A percentile compares a stretch with the other conserved stretches of the same genome.
These are phyloP conservation scores for Ceratocystiopsis sp. DNA, from an alignment of 2,329 filamentous ascomycete species.

Conservation along the genomic window DNA sequence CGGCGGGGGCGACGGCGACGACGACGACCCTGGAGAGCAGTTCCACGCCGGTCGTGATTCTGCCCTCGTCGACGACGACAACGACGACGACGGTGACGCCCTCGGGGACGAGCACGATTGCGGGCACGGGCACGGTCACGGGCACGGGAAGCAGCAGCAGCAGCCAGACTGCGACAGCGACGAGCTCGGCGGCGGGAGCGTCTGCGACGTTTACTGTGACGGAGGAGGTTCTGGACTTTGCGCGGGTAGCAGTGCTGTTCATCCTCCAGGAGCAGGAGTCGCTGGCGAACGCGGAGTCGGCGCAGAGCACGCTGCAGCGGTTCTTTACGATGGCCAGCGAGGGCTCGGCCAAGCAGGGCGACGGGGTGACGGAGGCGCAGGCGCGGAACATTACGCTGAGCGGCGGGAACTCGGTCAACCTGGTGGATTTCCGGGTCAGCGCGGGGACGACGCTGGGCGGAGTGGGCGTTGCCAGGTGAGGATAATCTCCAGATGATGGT, in stretches of 20 bases:
- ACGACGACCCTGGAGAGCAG: constrained; percentile 13
- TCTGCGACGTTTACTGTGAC: constrained; percentile 29
- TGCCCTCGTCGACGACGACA: constrained; percentile 10
- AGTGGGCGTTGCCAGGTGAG: not conserved
- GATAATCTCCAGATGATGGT: no score
- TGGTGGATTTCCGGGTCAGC: constrained; percentile 21
- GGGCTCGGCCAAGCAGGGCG: not conserved
- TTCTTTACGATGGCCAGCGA: constrained; percentile 30
- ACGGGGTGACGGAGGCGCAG: constrained; percentile 13
- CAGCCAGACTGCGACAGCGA: constrained; percentile 9
- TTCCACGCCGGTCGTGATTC: constrained; percentile 10
- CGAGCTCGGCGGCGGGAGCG: constrained; percentile 12
- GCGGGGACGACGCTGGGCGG: constrained; percentile 3
- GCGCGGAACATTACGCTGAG: constrained; percentile 21
- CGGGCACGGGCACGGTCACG: constrained; percentile 3
- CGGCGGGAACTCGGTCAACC: constrained; percentile 28
- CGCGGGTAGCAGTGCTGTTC: constrained; percentile 42
- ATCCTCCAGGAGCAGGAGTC: constrained; percentile 36
- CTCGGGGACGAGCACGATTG: not conserved
- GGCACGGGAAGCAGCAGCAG: not conserved
- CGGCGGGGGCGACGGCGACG: not conserved
- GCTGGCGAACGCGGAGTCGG: constrained; percentile 31
- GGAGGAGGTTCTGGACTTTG: constrained; percentile 44
- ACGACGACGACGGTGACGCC: constrained; percentile 14
- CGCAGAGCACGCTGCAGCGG: constrained; percentile 35